These are phyloP conservation scores for Podila verticillata DNA, from an alignment of 192 early-diverging fungal genomes.

Conservation along the genomic window DNA sequence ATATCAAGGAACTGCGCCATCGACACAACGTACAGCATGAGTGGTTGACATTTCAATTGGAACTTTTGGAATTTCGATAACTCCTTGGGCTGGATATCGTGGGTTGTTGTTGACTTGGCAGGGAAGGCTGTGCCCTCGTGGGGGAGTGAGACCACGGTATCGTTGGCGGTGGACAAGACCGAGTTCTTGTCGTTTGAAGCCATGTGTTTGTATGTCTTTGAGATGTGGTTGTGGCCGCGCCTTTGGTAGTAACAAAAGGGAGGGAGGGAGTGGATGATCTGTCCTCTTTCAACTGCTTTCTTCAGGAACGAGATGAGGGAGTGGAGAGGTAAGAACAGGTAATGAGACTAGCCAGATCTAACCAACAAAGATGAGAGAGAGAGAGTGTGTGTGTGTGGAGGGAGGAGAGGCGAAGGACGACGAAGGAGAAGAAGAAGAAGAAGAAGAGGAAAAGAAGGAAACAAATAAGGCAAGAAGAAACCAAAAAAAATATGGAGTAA, in stretches of 20 bases:
- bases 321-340: background rate
- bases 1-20: slow-evolving; percentile 50
- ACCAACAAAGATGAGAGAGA: background rate
- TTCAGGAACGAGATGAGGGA: too few species aligned
- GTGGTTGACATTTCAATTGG: slow-evolving; percentile 19
- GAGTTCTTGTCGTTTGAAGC: background rate
- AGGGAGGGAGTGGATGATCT: too few species aligned
- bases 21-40: slow-evolving; percentile 49
- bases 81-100: background rate
- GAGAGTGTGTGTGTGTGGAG: background rate
- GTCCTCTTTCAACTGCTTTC: too few species aligned
- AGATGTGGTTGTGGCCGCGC: too few species aligned
- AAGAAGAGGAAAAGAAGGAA: background rate
- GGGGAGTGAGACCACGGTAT: slow-evolving; percentile 15
- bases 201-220: background rate
- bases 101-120: background rate
- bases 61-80: slow-evolving; percentile 22
- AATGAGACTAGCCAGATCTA: too few species aligned
- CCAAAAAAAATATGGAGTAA: background rate
- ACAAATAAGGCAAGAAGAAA: background rate
- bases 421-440: slow-evolving; percentile 7
- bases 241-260: too few species aligned
- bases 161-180: slow-evolving; percentile 8
- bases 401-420: background rate
- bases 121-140: background rate